Percentiles rank a stretch among this genome's conserved stretches.
Conservation (phyloP, 331 rosid genomes). For the Dryas integrifolia region DNA sequence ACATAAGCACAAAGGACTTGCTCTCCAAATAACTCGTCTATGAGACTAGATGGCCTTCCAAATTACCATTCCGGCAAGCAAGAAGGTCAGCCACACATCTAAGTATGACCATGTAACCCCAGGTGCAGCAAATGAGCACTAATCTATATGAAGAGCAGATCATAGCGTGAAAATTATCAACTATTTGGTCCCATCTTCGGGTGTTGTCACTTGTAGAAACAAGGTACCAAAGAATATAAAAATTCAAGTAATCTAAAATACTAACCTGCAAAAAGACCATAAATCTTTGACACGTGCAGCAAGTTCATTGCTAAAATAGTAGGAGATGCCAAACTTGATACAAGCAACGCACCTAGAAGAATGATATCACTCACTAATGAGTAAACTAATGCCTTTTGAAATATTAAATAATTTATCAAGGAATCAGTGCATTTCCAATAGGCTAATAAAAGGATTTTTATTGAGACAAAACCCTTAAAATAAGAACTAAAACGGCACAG, state of each 20-base stretch:
- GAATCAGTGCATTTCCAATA: background rate
- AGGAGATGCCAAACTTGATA: slow-evolving; percentile 65
- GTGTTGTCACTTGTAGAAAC: background rate
- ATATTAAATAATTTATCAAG: background rate
- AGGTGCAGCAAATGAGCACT: background rate
- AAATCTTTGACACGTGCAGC: slow-evolving; percentile 72
- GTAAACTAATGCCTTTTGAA: background rate
- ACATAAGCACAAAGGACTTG: background rate
- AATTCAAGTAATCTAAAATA: slow-evolving; percentile 1
- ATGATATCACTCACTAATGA: slow-evolving; percentile 1
- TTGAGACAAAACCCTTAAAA: background rate
- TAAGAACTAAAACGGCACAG: background rate
- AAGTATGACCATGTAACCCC: background rate
- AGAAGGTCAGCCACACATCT: background rate
- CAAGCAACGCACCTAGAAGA: slow-evolving; percentile 68
- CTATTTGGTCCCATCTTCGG: background rate
- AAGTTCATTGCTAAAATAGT: slow-evolving; percentile 47
- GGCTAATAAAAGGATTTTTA: background rate
- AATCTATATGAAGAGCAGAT: background rate
- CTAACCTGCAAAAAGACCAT: slow-evolving; percentile 63
- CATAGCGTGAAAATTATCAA: background rate
- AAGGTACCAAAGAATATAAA: background rate
- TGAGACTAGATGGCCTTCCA: slow-evolving; percentile 1
- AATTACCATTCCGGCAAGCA: background rate
- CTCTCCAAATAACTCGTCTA: background rate